Conservation (phyloP, 1,139 yeast species). For the Debaryomyces subglobosus region DNA sequence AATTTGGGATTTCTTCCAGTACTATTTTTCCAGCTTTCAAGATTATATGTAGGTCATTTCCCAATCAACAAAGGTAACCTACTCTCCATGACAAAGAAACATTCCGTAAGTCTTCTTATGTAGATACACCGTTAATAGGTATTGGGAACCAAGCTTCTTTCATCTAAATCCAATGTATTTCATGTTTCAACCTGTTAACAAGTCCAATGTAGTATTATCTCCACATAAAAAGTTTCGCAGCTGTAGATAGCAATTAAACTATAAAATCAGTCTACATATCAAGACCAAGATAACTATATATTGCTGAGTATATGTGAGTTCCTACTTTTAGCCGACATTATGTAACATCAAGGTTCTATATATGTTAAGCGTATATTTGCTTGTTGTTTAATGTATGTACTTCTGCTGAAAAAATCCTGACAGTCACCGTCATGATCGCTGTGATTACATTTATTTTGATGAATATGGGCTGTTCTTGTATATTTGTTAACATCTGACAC, state of each 20-base stretch:
- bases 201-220: background rate
- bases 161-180: background rate
- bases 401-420: too few relatives aligned
- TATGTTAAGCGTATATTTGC: too few relatives aligned
- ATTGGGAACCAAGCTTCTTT: background rate
- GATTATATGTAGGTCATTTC: conserved; percentile 3
- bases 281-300: background rate
- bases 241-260: background rate
- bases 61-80: background rate
- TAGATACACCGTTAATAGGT: background rate
- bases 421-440: too few relatives aligned
- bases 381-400: too few relatives aligned
- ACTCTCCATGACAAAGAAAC: background rate
- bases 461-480: too few relatives aligned
- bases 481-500: too few relatives aligned
- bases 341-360: too few relatives aligned
- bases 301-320: background rate
- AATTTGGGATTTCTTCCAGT: background rate
- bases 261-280: background rate
- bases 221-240: background rate
- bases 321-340: too few relatives aligned
- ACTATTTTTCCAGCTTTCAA: background rate
- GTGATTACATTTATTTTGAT: too few relatives aligned
- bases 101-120: background rate
- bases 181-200: background rate